phyloP scores from a whole-genome alignment of 257 asterid genomes.

The Fraxinus quadrangulata region DNA sequence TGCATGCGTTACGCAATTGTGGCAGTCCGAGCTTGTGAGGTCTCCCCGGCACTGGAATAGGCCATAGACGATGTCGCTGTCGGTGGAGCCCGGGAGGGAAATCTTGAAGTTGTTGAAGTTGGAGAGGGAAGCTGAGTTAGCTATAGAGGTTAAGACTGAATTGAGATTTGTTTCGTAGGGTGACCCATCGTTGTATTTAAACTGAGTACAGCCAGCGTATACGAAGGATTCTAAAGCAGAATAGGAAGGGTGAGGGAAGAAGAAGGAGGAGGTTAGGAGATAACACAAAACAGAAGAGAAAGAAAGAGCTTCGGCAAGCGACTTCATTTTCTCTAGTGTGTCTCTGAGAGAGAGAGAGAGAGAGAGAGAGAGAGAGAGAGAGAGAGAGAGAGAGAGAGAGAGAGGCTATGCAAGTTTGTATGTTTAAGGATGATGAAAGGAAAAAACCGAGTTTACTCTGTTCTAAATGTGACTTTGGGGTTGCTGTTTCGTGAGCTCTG shows the following conservation, averaged over 20 bases:
- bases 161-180: conserved; percentile 65
- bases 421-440: too few relatives aligned
- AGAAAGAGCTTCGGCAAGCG: conserved; percentile 27
- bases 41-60: conserved; percentile 88
- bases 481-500: too few relatives aligned
- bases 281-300: conserved; percentile 19
- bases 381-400: not conserved
- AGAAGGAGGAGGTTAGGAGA: conserved; percentile 16
- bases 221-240: conserved; percentile 44
- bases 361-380: not conserved
- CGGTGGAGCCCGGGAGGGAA: conserved; percentile 59
- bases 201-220: conserved; percentile 75
- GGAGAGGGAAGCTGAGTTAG: conserved; percentile 59
- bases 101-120: conserved; percentile 72
- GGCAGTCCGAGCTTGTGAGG: conserved; percentile 55
- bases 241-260: conserved; percentile 11
- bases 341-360: not conserved
- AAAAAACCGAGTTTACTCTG: too few relatives aligned
- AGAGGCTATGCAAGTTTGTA: not conserved
- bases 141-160: conserved; percentile 65
- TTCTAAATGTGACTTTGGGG: too few relatives aligned
- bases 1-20: conserved; percentile 49
- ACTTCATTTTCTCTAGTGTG: conserved; percentile 24
- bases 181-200: conserved; percentile 48
- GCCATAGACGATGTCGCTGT: conserved; percentile 60